Evolutionary conservation across 2,329 filamentous ascomycete species (phyloP).

Genomic region (Neobulgaria alba): DNA sequence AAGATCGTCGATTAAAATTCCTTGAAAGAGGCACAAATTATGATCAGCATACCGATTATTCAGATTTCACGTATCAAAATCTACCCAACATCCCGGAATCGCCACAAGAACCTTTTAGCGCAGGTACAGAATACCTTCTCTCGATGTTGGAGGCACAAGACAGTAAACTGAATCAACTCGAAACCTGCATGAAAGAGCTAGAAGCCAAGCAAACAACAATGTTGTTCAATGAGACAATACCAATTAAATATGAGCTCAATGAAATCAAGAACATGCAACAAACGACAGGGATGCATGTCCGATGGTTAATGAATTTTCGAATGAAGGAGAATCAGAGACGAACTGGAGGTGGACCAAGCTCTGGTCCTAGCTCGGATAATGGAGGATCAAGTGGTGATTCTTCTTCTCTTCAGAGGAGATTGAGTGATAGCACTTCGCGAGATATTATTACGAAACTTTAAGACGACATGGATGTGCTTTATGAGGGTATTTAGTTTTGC

Average conservation of each 20-base stretch:
- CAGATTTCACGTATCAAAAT: constrained; percentile 16
- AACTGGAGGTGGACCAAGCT: constrained; percentile 11
- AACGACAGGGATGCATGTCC: constrained; percentile 29
- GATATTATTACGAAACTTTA: constrained; percentile 11
- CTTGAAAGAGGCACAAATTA: constrained; percentile 31
- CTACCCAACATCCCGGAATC: constrained; percentile 22
- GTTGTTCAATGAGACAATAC: constrained; percentile 53
- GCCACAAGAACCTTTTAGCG: constrained; percentile 25
- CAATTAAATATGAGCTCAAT: constrained; percentile 53
- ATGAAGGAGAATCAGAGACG: constrained; percentile 25
- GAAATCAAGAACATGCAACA: constrained; percentile 34
- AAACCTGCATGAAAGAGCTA: constrained; percentile 47
- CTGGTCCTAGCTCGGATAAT: constrained; percentile 11
- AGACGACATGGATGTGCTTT: no score
- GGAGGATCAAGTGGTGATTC: constrained; percentile 7
- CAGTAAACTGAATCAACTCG: constrained; percentile 47
- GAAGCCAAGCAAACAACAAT: constrained; percentile 53
- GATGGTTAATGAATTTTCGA: constrained; percentile 29
- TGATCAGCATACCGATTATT: constrained; percentile 18
- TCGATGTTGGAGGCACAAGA: constrained; percentile 44
- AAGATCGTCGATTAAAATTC: constrained; percentile 36
- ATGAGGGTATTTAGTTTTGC: no score
- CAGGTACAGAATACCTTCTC: constrained; percentile 36
- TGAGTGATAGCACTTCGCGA: constrained; percentile 9
- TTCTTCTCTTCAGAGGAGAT: constrained; percentile 5